These are phyloP conservation scores for Ampelomyces quisqualis DNA, from an alignment of 2,329 filamentous ascomycete species.

Conservation along the genomic window DNA sequence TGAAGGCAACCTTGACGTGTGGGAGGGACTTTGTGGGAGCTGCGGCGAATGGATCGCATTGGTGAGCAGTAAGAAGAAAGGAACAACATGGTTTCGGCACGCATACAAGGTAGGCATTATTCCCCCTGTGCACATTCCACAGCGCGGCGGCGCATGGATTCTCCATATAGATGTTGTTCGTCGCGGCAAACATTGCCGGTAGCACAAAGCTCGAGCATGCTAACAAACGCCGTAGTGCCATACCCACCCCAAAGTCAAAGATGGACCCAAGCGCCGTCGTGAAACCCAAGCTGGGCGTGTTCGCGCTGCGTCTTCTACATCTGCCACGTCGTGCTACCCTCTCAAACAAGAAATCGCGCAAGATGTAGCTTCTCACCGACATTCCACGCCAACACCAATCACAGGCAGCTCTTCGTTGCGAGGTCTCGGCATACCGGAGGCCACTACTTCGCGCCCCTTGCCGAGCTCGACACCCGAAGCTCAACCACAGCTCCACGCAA, in stretches of 20 bases:
- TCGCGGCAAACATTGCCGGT: too few relatives aligned
- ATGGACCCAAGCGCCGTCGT: slow-evolving; percentile 46
- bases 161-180: too few relatives aligned
- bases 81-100: slow-evolving; percentile 89
- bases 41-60: slow-evolving; percentile 80
- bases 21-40: slow-evolving; percentile 75
- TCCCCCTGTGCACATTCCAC: slow-evolving; percentile 10
- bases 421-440: slow-evolving; percentile 27
- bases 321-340: slow-evolving; percentile 38
- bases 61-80: slow-evolving; percentile 85
- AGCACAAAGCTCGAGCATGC: slow-evolving; percentile 17
- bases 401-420: slow-evolving; percentile 26
- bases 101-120: slow-evolving; percentile 72
- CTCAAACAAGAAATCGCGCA: slow-evolving; percentile 32
- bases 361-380: slow-evolving; percentile 26
- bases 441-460: slow-evolving; percentile 12
- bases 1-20: slow-evolving; percentile 78
- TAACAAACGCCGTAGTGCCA: slow-evolving; percentile 42
- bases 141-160: too few relatives aligned
- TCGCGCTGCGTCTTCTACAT: slow-evolving; percentile 40
- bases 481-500: slow-evolving; percentile 20
- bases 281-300: slow-evolving; percentile 43
- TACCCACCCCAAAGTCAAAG: slow-evolving; percentile 48
- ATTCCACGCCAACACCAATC: slow-evolving; percentile 36
- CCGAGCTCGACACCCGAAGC: slow-evolving; percentile 24